Conservation (phyloP, 2,329 filamentous ascomycete species). For the Pseudopyrenochaeta lycopersici region DNA sequence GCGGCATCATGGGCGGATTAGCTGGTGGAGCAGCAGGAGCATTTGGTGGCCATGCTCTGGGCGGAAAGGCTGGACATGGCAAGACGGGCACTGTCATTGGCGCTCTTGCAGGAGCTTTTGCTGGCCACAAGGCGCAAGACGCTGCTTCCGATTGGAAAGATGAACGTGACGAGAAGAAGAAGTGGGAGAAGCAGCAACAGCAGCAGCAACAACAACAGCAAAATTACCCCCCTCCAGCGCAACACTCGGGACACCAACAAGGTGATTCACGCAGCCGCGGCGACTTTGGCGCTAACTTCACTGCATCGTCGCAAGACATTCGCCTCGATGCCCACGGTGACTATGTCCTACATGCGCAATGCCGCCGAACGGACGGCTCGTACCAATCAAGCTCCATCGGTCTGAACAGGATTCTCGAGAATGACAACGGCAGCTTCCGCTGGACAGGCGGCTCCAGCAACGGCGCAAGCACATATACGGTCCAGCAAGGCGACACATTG, state of each 20-base stretch:
- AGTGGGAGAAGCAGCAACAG: constrained; percentile 30
- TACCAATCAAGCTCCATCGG: constrained; percentile 31
- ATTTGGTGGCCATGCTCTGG: constrained; percentile 36
- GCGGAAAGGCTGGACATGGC: constrained; percentile 34
- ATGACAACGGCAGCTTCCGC: constrained; percentile 35
- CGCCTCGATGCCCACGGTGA: constrained; percentile 38
- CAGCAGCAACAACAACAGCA: constrained; percentile 25
- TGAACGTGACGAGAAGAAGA: constrained; percentile 38
- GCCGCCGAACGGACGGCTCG: constrained; percentile 31
- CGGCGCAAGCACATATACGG: constrained; percentile 26
- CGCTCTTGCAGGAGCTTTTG: constrained; percentile 34
- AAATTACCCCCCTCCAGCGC: constrained; percentile 2
- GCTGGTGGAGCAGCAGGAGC: constrained; percentile 38
- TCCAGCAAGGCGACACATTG: constrained; percentile 38
- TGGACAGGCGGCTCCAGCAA: constrained; percentile 29
- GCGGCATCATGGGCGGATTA: constrained; percentile 36
- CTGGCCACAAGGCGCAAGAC: constrained; percentile 35
- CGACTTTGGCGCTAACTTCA: constrained; percentile 37
- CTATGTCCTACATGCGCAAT: constrained; percentile 37
- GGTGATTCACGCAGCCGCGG: constrained; percentile 17
- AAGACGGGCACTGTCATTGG: constrained; percentile 33
- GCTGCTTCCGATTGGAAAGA: constrained; percentile 33
- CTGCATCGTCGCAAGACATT: constrained; percentile 31
- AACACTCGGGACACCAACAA: not conserved
- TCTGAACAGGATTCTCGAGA: constrained; percentile 32